Evolutionary conservation across 2,329 filamentous ascomycete species (phyloP).

Genomic region (Colletotrichum sp.): DNA sequence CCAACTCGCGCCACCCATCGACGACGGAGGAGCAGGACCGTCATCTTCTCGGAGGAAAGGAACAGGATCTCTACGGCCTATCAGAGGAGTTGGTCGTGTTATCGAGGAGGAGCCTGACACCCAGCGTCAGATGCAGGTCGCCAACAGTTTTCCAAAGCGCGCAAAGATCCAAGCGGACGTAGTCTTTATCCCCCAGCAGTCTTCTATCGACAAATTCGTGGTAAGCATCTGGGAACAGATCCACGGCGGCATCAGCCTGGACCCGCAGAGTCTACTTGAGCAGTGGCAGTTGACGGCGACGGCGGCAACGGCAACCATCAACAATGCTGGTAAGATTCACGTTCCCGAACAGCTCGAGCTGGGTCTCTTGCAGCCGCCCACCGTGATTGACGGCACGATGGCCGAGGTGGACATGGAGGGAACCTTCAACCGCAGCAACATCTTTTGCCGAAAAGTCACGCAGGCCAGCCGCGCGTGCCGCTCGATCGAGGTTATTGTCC

Average conservation of each 20-base stretch:
- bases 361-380: slow-evolving; percentile 14
- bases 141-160: slow-evolving; percentile 24
- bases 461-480: slow-evolving; percentile 55
- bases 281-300: slow-evolving; percentile 26
- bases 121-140: slow-evolving; percentile 22
- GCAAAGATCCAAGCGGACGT: slow-evolving; percentile 13
- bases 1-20: not conserved
- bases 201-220: slow-evolving; percentile 33
- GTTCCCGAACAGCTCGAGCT: slow-evolving; percentile 16
- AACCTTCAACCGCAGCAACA: slow-evolving; percentile 34
- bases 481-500: slow-evolving; percentile 64
- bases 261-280: slow-evolving; percentile 31
- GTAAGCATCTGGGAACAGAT: slow-evolving; percentile 38
- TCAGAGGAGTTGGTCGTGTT: not conserved
- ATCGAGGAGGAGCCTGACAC: slow-evolving; percentile 15
- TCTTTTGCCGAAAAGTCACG: slow-evolving; percentile 35
- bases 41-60: slow-evolving; percentile 7
- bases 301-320: slow-evolving; percentile 22
- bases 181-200: slow-evolving; percentile 16
- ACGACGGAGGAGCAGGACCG: not conserved
- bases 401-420: slow-evolving; percentile 12
- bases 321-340: slow-evolving; percentile 18
- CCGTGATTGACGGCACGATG: not conserved
- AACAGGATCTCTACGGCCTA: slow-evolving; percentile 8
- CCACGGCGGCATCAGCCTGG: slow-evolving; percentile 31